Base-by-base conservation (phyloP, 768 basidiomycete species). In the Pleurotus cornucopiae region DNA sequence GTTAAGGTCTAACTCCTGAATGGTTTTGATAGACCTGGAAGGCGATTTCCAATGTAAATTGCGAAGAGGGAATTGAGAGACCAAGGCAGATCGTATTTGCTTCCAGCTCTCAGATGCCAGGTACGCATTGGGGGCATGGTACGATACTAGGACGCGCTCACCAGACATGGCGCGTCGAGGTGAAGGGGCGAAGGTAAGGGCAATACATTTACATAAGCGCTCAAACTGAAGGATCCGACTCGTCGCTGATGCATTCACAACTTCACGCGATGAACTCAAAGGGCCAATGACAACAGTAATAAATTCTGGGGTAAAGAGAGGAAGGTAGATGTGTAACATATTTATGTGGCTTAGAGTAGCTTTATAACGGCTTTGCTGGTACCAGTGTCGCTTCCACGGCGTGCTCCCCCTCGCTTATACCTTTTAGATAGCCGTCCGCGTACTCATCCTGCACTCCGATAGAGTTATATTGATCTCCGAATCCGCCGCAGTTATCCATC, bases 11-110 rank as follows among this genome's bases (percentile, higher is more conserved):
- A 98, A 79, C 61, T 92, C 87, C 65, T 94, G 93, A 49, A 99
- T 92, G 0, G 93, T 97, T 60, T 89, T 81, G 43, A 94, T 75
- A 13, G 83, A 83, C 43, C 87, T 77, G 2, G 85, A 81, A 3
- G 80, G 64, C 14, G 89, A 81, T 69, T 91, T 95, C 95, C 97
- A 98, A 69, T 98, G 92, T 23, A 98, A 81, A 70, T 88, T 95
- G 49, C 88, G 84, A 53, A 99, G 75, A 0, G 97, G 97, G 5
- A 91, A 70, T 62, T 89, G 90, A 1, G 83, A 79, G n/a, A 75
- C 68, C 34, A 94, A 71, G 2, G 87, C 82, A 14, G 74, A 69
- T 58, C 83, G 76, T 23, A 91, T 78, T 66, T 89, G 86, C 57
- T 74, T 79, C 85, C 90, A 93, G 64, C 79, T 84, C 39, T 84